phyloP scores from a whole-genome alignment of 176 grass and related monocot genomes.

The Microstegium vimineum region DNA sequence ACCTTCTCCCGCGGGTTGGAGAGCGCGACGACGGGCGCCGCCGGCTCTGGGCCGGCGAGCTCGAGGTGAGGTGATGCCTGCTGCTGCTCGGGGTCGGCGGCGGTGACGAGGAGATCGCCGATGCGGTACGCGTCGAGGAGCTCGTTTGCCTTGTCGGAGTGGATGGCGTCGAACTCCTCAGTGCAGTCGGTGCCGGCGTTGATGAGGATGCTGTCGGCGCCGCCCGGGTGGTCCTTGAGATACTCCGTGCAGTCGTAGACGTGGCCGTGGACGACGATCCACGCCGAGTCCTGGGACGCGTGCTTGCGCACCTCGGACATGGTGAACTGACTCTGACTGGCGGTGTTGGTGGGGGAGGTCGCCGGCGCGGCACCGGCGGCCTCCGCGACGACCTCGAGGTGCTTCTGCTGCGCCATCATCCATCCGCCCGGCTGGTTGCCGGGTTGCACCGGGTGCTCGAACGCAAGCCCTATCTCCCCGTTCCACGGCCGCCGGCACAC shows the following conservation, averaged over 20 bases:
- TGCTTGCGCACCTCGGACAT: constrained; percentile 66
- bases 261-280: constrained; percentile 80
- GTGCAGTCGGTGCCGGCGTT: constrained; percentile 89
- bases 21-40: constrained; percentile 31
- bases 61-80: background rate
- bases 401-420: constrained; percentile 63
- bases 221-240: constrained; percentile 89
- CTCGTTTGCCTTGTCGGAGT: constrained; percentile 60
- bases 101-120: constrained; percentile 51
- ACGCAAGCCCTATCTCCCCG: constrained; percentile 60
- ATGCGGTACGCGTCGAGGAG: constrained; percentile 63
- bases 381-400: constrained; percentile 47
- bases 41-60: background rate
- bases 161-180: constrained; percentile 94
- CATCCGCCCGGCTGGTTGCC: constrained; percentile 69
- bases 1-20: constrained; percentile 54
- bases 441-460: constrained; percentile 79
- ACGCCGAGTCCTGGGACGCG: constrained; percentile 55
- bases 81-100: too few relatives aligned
- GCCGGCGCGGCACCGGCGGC: background rate
- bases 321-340: background rate
- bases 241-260: constrained; percentile 81
- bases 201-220: constrained; percentile 87
- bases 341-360: background rate
- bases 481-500: constrained; percentile 46